phyloP scores from a whole-genome alignment of 495 filamentous ascomycete species.

The Niebla homalea region DNA sequence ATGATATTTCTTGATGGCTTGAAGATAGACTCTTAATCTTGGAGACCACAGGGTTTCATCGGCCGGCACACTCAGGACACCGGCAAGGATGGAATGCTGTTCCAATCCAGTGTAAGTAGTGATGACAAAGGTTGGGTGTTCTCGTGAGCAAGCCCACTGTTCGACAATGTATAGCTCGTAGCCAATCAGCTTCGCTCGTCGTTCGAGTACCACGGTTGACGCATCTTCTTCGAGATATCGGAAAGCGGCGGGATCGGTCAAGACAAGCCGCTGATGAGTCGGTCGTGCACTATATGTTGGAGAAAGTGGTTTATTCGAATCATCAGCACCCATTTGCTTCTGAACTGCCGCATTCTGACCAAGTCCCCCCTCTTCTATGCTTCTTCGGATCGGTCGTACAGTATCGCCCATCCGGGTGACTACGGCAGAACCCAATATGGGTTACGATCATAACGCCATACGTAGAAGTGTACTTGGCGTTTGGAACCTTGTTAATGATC shows the following conservation, averaged over 20 bases:
- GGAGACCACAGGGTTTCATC: constrained; percentile 74
- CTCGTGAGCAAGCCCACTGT: constrained; percentile 91
- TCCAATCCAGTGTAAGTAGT: constrained; percentile 85
- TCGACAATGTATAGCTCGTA: constrained; percentile 94
- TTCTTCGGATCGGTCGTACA: background rate
- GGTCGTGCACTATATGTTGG: background rate
- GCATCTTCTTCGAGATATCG: constrained; percentile 84
- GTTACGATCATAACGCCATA: no score
- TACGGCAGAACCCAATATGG: background rate
- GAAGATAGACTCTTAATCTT: constrained; percentile 69
- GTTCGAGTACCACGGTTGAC: constrained; percentile 59
- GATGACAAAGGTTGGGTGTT: constrained; percentile 82
- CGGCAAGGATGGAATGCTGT: constrained; percentile 60
- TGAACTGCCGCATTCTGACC: no score
- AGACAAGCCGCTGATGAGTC: constrained; percentile 43
- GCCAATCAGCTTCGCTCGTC: constrained; percentile 53
- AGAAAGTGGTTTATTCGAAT: background rate
- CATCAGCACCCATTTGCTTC: background rate
- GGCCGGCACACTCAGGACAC: constrained; percentile 71
- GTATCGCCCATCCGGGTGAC: background rate
- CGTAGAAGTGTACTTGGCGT: no score
- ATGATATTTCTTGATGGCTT: constrained; percentile 69
- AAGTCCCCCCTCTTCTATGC: background rate
- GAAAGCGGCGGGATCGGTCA: constrained; percentile 63
- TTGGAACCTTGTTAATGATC: no score